Base-by-base conservation (phyloP, 139 green algal genomes). In the Coelastrella sp. region DNA sequence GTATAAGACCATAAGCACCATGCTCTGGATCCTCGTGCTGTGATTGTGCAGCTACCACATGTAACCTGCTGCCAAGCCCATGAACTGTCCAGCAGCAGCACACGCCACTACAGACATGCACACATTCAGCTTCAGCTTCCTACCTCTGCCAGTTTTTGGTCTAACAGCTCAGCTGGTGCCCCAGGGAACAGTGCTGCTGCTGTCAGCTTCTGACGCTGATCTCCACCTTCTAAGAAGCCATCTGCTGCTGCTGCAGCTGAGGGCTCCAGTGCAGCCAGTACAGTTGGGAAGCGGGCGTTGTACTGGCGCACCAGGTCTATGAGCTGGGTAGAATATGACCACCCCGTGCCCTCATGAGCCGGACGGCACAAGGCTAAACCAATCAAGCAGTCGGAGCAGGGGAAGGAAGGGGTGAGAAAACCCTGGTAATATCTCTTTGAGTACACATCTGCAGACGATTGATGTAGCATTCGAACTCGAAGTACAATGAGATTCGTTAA, bases 281-380 rank as follows among this genome's bases (percentile, higher is more conserved):
- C 14, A n/a, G 7, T 96, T 58, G 90, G 79, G 85, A 92, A 94
- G 58, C 84, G 87, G 11, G 49, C 65, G 87, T 95, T 95, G 93
- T 98, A 98, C 87, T 95, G 82, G 57, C 92, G 58, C 89, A 98
- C 87, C 22, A 96, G 25, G 56, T 91, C 73, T 35, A 91, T 73
- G 27, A 91, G 80, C 5, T 94, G 92, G 12, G 95, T 76, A 25
- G 89, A 95, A 93, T 98, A 99, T 24, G 89, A 82, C 96, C 96
- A 99, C 68, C 96, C 95, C 60, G 87, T 89, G 25, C 92, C 90
- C 49, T 93, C 89, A n/a, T 87, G 70, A 19, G 84, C 79, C 25
- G 94, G 90, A 25, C 74, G 27, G 60, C 87, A 89, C 86, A 93
- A 94, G 78, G 92, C 87, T 91, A 66, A 15, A 76, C 35, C 35